phyloP scores from a whole-genome alignment of 345 rosid genomes.

The Garcia nutans region DNA sequence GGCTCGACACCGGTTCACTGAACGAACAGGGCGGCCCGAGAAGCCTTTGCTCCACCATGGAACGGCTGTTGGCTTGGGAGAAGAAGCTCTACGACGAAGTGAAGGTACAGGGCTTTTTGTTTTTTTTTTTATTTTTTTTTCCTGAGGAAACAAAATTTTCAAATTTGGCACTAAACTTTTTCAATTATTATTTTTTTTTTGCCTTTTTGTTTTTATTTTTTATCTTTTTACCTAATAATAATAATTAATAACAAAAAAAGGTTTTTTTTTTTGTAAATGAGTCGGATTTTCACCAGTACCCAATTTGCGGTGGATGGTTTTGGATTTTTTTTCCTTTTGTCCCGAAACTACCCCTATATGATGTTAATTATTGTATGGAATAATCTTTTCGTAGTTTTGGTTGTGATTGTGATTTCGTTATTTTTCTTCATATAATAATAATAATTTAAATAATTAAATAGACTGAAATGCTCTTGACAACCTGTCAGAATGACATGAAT shows the following conservation, averaged over 20 bases:
- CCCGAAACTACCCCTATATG: constrained; percentile 20
- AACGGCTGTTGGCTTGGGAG: constrained; percentile 96
- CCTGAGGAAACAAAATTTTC: background rate
- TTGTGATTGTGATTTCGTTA: constrained; percentile 14
- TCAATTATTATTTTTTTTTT: background rate
- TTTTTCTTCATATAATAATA: no score
- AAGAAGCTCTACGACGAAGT: constrained; percentile 90
- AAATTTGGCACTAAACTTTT: background rate
- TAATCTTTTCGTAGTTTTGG: background rate
- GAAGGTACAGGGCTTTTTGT: constrained; percentile 49
- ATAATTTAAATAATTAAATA: background rate
- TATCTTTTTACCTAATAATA: no score
- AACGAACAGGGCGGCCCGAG: constrained; percentile 57
- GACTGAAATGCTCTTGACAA: constrained; percentile 20
- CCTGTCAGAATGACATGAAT: background rate
- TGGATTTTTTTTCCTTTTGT: background rate
- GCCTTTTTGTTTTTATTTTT: background rate
- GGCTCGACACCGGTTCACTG: constrained; percentile 60
- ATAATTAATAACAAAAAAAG: background rate
- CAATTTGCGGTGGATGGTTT: constrained; percentile 1
- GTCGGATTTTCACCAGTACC: constrained; percentile 34
- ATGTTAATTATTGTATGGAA: background rate
- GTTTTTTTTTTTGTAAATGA: constrained; percentile 15
- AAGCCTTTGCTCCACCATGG: constrained; percentile 84
- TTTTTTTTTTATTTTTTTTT: background rate